phyloP scores from a whole-genome alignment of 306 rosid species.

The Alnus glutinosa region DNA sequence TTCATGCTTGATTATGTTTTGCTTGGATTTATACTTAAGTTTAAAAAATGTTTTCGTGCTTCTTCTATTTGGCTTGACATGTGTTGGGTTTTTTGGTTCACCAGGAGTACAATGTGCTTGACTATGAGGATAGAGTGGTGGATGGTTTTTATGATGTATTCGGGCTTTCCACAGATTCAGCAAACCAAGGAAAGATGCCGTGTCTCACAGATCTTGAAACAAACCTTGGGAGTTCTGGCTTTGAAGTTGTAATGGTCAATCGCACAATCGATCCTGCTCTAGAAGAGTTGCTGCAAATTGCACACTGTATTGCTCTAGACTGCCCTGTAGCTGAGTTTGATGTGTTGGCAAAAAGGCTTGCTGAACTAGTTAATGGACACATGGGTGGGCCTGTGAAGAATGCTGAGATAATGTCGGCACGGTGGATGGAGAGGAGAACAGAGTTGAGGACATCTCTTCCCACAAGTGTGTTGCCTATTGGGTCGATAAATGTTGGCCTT shows the following conservation, averaged over 20 bases:
- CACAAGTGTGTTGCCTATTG: slow-evolving; percentile 85
- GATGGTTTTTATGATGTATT: slow-evolving; percentile 93
- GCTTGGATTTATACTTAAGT: slow-evolving; percentile 4
- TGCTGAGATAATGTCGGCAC: slow-evolving; percentile 70
- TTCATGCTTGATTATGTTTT: slow-evolving; percentile 11
- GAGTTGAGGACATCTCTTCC: slow-evolving; percentile 77
- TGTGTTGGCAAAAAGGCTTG: slow-evolving; percentile 82
- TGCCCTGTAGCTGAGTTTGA: slow-evolving; percentile 69
- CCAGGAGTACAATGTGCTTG: slow-evolving; percentile 90
- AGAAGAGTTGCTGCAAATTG: slow-evolving; percentile 86
- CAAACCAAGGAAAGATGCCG: slow-evolving; percentile 90
- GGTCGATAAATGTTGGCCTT: slow-evolving; percentile 88
- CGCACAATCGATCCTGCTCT: slow-evolving; percentile 67
- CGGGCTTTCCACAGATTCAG: slow-evolving; percentile 61
- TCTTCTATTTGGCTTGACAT: slow-evolving; percentile 28
- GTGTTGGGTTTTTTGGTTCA: slow-evolving; percentile 27
- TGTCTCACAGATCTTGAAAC: slow-evolving; percentile 74
- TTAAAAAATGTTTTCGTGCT: slow-evolving; percentile 1
- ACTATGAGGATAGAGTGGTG: slow-evolving; percentile 83
- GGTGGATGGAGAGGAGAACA: slow-evolving; percentile 88
- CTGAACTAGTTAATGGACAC: slow-evolving; percentile 80
- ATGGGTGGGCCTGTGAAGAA: slow-evolving; percentile 99
- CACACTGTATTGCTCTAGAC: slow-evolving; percentile 86
- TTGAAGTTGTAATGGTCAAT: slow-evolving; percentile 86
- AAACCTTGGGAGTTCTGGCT: slow-evolving; percentile 62